Conservation (phyloP, 495 filamentous ascomycete species). For the Hyaloscypha bicolor region DNA sequence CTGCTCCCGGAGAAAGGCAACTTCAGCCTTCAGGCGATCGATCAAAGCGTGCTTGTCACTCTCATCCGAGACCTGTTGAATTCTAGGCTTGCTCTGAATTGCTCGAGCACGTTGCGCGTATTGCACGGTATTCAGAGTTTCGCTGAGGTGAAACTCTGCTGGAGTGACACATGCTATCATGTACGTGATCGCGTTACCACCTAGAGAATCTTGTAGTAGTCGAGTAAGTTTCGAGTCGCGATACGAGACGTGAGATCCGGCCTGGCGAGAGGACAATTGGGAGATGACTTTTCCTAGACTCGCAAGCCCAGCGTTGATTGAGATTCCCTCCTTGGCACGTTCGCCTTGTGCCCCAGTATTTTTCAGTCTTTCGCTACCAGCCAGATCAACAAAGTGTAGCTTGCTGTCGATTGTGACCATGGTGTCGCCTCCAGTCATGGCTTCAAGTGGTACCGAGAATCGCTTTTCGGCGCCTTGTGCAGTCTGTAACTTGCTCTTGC, state of each 20-base stretch:
- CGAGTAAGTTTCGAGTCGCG: conserved; percentile 96
- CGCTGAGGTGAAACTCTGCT: conserved; percentile 95
- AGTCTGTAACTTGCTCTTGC: conserved; percentile 63
- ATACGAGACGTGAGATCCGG: conserved; percentile 94
- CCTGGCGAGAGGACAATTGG: conserved; percentile 86
- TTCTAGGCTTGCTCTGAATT: conserved; percentile 96
- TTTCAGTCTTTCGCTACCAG: conserved; percentile 95
- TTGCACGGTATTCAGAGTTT: conserved; percentile 95
- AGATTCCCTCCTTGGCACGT: conserved; percentile 94
- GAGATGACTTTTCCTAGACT: conserved; percentile 98
- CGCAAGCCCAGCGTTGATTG: conserved; percentile 95
- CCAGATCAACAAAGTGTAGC: conserved; percentile 97
- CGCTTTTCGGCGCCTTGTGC: conserved; percentile 71
- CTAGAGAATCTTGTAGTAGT: conserved; percentile 95
- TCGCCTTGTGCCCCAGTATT: conserved; percentile 96
- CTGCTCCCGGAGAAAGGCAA: conserved; percentile 92
- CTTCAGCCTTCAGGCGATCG: conserved; percentile 90
- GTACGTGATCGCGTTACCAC: conserved; percentile 96
- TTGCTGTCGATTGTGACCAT: conserved; percentile 94
- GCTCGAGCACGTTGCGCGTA: conserved; percentile 95
- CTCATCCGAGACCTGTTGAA: conserved; percentile 89
- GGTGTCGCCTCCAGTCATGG: conserved; percentile 65
- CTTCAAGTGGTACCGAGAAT: conserved; percentile 85
- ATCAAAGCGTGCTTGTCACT: conserved; percentile 94
- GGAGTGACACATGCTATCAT: conserved; percentile 99